These are phyloP conservation scores for Ampelomyces quisqualis DNA, from an alignment of 2,329 filamentous ascomycete genomes.

Conservation along the genomic window DNA sequence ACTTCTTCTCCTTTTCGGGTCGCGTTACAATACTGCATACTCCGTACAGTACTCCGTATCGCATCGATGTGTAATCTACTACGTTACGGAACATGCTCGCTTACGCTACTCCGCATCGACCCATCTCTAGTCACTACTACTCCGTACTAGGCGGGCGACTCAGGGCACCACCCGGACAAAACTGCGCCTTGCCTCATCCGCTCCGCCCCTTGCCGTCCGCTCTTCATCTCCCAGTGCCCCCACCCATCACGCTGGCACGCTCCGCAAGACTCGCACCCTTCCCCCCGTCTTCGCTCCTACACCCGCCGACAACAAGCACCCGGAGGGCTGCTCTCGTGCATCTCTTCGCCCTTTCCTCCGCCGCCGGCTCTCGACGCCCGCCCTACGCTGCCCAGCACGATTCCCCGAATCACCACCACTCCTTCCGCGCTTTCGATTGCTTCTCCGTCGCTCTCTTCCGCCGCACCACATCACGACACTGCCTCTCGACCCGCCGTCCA, in stretches of 20 bases:
- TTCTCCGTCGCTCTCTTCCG: constrained; percentile 30
- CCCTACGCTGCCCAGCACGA: constrained; percentile 40
- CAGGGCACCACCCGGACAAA: constrained; percentile 20
- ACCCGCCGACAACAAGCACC: constrained; percentile 40
- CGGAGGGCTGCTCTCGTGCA: constrained; percentile 35
- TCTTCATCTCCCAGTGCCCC: too few species aligned
- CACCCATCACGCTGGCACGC: constrained; percentile 22
- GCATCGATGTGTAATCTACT: too few species aligned
- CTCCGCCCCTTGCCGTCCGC: constrained; percentile 15
- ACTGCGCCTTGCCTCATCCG: constrained; percentile 21
- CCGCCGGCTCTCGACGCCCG: constrained; percentile 19
- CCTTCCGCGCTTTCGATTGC: constrained; percentile 25
- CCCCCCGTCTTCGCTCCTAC: constrained; percentile 23
- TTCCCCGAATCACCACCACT: constrained; percentile 41
- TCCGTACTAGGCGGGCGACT: constrained; percentile 23
- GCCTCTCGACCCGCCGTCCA: constrained; percentile 16
- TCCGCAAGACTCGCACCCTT: constrained; percentile 5
- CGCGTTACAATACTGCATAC: too few species aligned
- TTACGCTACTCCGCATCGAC: too few species aligned
- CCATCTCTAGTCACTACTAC: too few species aligned
- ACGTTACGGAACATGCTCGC: too few species aligned
- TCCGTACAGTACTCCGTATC: too few species aligned
- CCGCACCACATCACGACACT: constrained; percentile 8
- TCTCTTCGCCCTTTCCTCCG: constrained; percentile 11
- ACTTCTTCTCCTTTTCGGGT: too few species aligned